These are phyloP conservation scores for Phyllosticta citribraziliensis DNA, from an alignment of 2,329 filamentous ascomycete genomes.

Conservation along the genomic window DNA sequence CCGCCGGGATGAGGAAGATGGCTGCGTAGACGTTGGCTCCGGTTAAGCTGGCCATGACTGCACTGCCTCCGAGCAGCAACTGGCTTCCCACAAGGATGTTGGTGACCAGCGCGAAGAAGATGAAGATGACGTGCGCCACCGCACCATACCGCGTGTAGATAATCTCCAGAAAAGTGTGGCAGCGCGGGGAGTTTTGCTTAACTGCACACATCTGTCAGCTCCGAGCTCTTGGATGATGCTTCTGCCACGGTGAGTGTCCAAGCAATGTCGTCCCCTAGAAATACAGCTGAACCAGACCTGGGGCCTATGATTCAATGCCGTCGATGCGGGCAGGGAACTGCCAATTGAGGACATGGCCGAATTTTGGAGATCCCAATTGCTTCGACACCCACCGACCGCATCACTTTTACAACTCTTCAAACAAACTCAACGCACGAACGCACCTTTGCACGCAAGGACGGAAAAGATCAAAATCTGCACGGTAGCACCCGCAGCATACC, in stretches of 20 bases:
- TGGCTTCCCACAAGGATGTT: constrained; percentile 44
- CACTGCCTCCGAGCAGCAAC: constrained; percentile 26
- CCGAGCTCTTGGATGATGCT: no score
- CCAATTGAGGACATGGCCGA: no score
- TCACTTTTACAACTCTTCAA: no score
- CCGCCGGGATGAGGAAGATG: constrained; percentile 34
- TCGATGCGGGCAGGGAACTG: no score
- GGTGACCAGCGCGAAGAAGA: constrained; percentile 38
- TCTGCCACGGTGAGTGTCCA: no score
- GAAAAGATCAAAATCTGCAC: constrained; percentile 37
- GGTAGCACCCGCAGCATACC: constrained; percentile 35
- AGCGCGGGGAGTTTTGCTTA: constrained; percentile 44
- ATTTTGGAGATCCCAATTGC: no score
- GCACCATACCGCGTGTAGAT: constrained; percentile 40
- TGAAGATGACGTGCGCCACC: constrained; percentile 42
- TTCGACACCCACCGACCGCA: no score
- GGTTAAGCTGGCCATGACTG: constrained; percentile 33
- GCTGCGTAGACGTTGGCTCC: constrained; percentile 37
- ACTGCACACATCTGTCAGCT: constrained; percentile 29
- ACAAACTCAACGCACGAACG: background rate
- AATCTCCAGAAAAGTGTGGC: constrained; percentile 46
- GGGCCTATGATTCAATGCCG: no score
- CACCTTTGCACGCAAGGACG: constrained; percentile 35
- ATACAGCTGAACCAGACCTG: no score
- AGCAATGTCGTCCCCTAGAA: no score